Conservation (phyloP, 1,284 basidiomycete genomes). For the Puccinia hordei region DNA sequence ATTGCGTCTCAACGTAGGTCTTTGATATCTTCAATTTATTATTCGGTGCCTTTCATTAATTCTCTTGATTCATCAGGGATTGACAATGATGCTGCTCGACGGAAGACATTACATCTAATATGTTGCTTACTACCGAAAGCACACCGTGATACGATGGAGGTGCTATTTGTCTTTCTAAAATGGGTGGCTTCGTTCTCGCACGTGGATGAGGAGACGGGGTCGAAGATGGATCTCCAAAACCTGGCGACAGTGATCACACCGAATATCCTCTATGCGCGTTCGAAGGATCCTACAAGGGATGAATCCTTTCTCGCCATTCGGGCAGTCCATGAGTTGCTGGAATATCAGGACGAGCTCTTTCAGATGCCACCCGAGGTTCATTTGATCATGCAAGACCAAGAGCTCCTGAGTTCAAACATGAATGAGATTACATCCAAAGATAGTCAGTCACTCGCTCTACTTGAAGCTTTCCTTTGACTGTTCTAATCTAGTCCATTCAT, state of each 20-base stretch:
- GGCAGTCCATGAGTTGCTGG: conserved; percentile 79
- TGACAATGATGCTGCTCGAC: conserved; percentile 74
- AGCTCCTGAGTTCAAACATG: conserved; percentile 41
- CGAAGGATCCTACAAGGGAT: conserved; percentile 76
- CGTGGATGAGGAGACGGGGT: conserved; percentile 95
- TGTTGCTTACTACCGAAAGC: conserved; percentile 84
- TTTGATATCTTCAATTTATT: not conserved
- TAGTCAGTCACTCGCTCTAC: conserved; percentile 20
- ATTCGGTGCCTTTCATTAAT: conserved; percentile 21
- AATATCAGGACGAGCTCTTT: conserved; percentile 92
- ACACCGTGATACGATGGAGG: conserved; percentile 96
- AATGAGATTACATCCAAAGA: conserved; percentile 51
- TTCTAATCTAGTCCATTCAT: not conserved
- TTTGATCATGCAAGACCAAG: conserved; percentile 43
- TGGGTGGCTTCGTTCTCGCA: conserved; percentile 99
- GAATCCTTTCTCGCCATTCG: conserved; percentile 89
- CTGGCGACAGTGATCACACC: conserved; percentile 97
- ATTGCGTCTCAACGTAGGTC: conserved; percentile 81
- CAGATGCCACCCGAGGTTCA: conserved; percentile 63
- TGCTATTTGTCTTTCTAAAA: conserved; percentile 95
- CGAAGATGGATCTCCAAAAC: conserved; percentile 96
- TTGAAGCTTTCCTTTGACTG: not conserved
- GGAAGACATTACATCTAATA: conserved; percentile 80
- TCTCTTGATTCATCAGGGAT: conserved; percentile 62
- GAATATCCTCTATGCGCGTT: conserved; percentile 84